phyloP scores from a whole-genome alignment of 2,329 filamentous ascomycete species.

The Stachybotrys chartarum region DNA sequence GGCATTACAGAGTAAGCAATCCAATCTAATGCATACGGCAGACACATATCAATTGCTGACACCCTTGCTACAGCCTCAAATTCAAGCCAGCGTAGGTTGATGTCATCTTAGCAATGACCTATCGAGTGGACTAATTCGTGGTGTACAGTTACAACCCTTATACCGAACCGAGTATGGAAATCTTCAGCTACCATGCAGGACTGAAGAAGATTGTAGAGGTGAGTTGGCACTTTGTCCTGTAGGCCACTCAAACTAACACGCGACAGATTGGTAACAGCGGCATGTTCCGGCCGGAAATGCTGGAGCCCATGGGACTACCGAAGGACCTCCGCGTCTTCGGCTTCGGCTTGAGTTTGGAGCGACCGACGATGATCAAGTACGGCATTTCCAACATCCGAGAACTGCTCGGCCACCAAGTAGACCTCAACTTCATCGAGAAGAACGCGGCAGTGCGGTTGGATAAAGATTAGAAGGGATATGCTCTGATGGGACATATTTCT shows the following conservation, averaged over 20 bases:
- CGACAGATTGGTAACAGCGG: conserved; percentile 81
- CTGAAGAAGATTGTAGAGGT: conserved; percentile 80
- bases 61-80: conserved; percentile 46
- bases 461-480: conserved; percentile 52
- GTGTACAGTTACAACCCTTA: conserved; percentile 67
- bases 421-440: conserved; percentile 83
- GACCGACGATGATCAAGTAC: conserved; percentile 98
- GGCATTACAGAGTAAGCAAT: conserved; percentile 54
- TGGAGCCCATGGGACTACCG: conserved; percentile 88
- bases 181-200: conserved; percentile 90
- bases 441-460: conserved; percentile 89
- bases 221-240: background rate
- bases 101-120: background rate
- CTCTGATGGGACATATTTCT: no score
- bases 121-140: background rate
- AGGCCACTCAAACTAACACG: conserved; percentile 1
- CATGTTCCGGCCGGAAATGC: conserved; percentile 98
- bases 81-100: conserved; percentile 75
- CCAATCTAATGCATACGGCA: background rate
- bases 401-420: conserved; percentile 89
- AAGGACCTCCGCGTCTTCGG: conserved; percentile 91
- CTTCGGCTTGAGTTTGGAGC: conserved; percentile 84
- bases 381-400: conserved; percentile 86
- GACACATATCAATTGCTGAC: conserved; percentile 1
- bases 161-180: conserved; percentile 96